phyloP scores from a whole-genome alignment of 176 grass and related monocot species.

The Aegilops speltoides region DNA sequence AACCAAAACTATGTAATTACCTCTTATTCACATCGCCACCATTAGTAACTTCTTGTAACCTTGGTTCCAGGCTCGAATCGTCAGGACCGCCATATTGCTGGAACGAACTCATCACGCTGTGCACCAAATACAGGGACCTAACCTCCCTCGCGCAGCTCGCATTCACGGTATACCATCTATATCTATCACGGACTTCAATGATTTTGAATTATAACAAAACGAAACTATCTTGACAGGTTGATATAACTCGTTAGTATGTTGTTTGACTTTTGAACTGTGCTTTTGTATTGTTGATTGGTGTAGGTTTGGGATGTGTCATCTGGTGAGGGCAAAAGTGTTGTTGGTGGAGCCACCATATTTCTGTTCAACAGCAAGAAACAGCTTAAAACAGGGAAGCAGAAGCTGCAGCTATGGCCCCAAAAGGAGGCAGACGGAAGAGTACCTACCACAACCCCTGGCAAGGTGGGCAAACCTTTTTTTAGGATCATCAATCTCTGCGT shows the following conservation, averaged over 20 bases:
- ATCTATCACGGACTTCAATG: background rate
- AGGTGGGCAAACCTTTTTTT: constrained; percentile 37
- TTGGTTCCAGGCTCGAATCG: constrained; percentile 59
- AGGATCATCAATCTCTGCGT: background rate
- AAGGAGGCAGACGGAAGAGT: constrained; percentile 89
- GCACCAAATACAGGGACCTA: constrained; percentile 87
- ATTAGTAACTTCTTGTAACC: background rate
- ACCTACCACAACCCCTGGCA: constrained; percentile 86
- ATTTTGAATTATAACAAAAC: background rate
- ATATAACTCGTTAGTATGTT: background rate
- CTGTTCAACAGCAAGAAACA: constrained; percentile 95
- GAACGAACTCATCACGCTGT: constrained; percentile 85
- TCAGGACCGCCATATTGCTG: constrained; percentile 69
- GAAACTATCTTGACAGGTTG: background rate
- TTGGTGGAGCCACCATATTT: constrained; percentile 80
- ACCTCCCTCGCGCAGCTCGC: constrained; percentile 86
- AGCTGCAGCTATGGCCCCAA: constrained; percentile 70
- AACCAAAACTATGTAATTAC: background rate
- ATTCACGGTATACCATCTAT: constrained; percentile 58
- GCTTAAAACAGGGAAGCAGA: constrained; percentile 85
- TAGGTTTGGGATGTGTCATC: constrained; percentile 88
- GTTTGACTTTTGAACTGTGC: background rate
- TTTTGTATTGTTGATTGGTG: background rate
- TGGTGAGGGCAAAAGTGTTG: constrained; percentile 41
- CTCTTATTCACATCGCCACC: background rate